Conservation (phyloP, 2,329 filamentous ascomycete species). For the Aspergillus spinulosporus region DNA sequence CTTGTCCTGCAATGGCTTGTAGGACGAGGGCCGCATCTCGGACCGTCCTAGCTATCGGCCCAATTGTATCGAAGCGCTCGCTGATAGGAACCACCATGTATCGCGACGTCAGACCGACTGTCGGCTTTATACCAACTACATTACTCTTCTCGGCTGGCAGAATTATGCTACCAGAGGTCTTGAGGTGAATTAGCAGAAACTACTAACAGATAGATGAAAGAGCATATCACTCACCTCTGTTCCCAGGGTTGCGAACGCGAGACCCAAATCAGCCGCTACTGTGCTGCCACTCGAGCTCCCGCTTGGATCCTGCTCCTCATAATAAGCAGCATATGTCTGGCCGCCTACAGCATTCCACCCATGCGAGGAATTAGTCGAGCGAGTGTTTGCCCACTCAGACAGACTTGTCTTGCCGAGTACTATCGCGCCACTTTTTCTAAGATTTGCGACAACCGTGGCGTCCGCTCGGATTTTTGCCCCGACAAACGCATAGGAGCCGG, state of each 20-base stretch:
- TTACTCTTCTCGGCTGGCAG: slow-evolving; percentile 58
- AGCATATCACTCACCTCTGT: slow-evolving; percentile 50
- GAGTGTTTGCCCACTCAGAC: slow-evolving; percentile 65
- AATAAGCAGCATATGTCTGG: slow-evolving; percentile 63
- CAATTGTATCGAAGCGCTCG: slow-evolving; percentile 57
- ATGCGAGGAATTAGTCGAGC: slow-evolving; percentile 55
- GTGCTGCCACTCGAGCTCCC: slow-evolving; percentile 64
- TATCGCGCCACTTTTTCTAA: slow-evolving; percentile 62
- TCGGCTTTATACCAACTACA: slow-evolving; percentile 67
- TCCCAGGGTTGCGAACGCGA: slow-evolving; percentile 60
- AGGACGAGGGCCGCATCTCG: slow-evolving; percentile 60
- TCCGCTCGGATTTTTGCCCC: slow-evolving; percentile 60
- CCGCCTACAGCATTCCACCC: slow-evolving; percentile 68
- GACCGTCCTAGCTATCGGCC: slow-evolving; percentile 59
- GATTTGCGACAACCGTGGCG: slow-evolving; percentile 59
- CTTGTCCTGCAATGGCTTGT: slow-evolving; percentile 59
- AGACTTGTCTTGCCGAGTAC: slow-evolving; percentile 68
- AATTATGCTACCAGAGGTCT: slow-evolving; percentile 64
- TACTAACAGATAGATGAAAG: too few species aligned
- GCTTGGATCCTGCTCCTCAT: slow-evolving; percentile 60
- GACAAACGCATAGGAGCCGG: slow-evolving; percentile 64
- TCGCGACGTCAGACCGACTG: slow-evolving; percentile 62
- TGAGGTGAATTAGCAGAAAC: not conserved
- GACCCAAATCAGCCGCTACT: slow-evolving; percentile 59
- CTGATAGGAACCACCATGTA: slow-evolving; percentile 65